Conservation (phyloP, 2,329 filamentous ascomycete genomes). For the Aureobasidium musti region DNA sequence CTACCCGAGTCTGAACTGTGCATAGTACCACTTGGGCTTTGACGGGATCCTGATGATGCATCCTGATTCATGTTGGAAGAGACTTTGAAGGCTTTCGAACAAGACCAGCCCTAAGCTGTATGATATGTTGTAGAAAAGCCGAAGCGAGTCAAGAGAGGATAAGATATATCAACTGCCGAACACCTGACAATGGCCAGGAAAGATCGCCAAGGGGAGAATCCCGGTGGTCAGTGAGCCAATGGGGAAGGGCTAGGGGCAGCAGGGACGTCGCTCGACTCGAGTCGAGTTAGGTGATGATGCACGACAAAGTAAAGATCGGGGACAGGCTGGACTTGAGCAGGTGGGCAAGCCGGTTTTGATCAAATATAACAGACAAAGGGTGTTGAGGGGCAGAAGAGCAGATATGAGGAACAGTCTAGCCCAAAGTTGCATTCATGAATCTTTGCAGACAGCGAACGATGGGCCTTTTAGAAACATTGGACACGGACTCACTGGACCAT, state of each 20-base stretch:
- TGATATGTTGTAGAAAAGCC: conserved; percentile 8
- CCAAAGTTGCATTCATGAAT: conserved; percentile 14
- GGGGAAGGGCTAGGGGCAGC: conserved; percentile 2
- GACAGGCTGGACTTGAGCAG: conserved; percentile 4
- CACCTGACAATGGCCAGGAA: conserved; percentile 10
- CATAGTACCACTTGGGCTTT: conserved; percentile 28
- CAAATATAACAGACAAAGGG: conserved; percentile 18
- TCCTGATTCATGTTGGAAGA: conserved; percentile 32
- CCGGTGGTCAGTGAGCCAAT: conserved; percentile 21
- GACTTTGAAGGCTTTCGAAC: not conserved
- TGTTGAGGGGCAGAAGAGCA: not conserved
- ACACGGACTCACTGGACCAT: conserved; percentile 29
- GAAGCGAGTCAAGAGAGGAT: conserved; percentile 16
- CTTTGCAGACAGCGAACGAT: conserved; percentile 26
- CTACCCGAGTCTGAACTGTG: conserved; percentile 32
- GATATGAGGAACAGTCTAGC: conserved; percentile 23
- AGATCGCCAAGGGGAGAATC: conserved; percentile 26
- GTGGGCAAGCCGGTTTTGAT: not conserved
- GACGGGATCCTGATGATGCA: conserved; percentile 30
- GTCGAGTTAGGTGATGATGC: conserved; percentile 21
- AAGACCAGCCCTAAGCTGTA: conserved; percentile 13
- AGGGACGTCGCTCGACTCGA: conserved; percentile 24
- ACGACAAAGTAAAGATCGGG: conserved; percentile 18
- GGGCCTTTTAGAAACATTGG: conserved; percentile 27
- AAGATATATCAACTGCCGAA: conserved; percentile 21